Base-by-base conservation (phyloP, 495 filamentous ascomycete genomes). In the Aspergillus coremiiformis region DNA sequence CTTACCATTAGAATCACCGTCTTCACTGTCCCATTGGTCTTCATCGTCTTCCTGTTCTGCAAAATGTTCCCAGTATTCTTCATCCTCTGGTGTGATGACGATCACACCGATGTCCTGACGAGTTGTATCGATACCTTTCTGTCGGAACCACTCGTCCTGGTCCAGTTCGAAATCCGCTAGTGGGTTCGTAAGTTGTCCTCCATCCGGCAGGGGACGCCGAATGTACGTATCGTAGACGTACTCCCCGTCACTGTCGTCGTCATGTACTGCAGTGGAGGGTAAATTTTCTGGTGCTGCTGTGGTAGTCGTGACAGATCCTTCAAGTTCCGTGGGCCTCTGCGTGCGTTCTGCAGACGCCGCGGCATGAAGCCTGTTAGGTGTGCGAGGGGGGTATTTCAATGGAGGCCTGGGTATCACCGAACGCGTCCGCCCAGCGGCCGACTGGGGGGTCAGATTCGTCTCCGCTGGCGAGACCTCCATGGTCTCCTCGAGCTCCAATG, bases 221-320 rank as follows among this genome's bases (percentile, higher is more conserved):
- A 84, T 70, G 57, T 82, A 86, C 8, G 76, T 81, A 57, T 86
- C 83, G 62, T 82, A 81, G 42, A 84, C 79, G 60, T 79, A 86
- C 39, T 80, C 77, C n/a, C 56, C 66, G 8, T 59, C 62, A 19
- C 66, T 65, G 5, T 63, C 55, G 51, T 60, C 58, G 33, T 52
- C 48, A 39, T 53, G 51, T 33, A 35, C 47, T 37, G 32, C 32
- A 35, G 32, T 0, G 23, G 22, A 39, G 35, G 1, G 37, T 43
- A 39, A 21, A 57, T 19, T 24, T 11, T 45, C 7, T 4, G 32
- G 32, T 5, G 23, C 30, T 10, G 54, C 20, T 6, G 39, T 19
- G 33, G 19, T 4, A 48, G 44, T 6, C 44, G 21, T 44, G 24
- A 24, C 44, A 9, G 23, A n/a, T 12, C 37, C 33, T 26, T 52